Conservation (phyloP, 345 rosid genomes). For the Murraya paniculata region DNA sequence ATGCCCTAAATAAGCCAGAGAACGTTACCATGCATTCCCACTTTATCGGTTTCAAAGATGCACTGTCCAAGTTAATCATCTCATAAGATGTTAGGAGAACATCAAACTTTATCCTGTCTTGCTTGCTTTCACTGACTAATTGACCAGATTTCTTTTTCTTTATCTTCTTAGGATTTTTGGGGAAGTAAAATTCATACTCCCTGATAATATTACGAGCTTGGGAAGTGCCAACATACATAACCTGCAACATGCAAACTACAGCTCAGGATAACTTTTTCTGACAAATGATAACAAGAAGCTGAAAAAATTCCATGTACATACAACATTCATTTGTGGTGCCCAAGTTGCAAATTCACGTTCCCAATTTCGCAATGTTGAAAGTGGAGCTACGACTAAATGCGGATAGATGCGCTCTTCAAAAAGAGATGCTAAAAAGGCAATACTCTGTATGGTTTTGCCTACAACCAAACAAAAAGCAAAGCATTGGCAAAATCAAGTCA, state of each 20-base stretch:
- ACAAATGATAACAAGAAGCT: constrained; percentile 1
- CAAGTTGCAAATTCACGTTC: constrained; percentile 97
- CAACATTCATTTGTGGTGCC: constrained; percentile 99
- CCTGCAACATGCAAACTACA: constrained; percentile 40
- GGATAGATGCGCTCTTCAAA: constrained; percentile 59
- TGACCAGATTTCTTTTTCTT: constrained; percentile 95
- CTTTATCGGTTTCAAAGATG: constrained; percentile 81
- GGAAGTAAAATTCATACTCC: constrained; percentile 88
- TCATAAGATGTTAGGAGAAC: constrained; percentile 98
- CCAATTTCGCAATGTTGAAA: constrained; percentile 97
- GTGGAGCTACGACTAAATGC: constrained; percentile 98
- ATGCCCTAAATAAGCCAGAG: constrained; percentile 10
- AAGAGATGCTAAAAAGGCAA: constrained; percentile 96
- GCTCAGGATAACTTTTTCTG: constrained; percentile 5
- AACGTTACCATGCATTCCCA: constrained; percentile 97
- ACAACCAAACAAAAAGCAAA: constrained; percentile 24
- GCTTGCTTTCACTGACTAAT: constrained; percentile 71
- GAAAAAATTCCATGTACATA: constrained; percentile 37
- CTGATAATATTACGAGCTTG: constrained; percentile 88
- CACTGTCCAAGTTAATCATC: constrained; percentile 86
- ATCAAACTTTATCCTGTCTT: constrained; percentile 95
- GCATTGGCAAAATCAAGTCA: constrained; percentile 3
- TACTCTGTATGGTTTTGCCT: constrained; percentile 99
- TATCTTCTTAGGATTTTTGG: constrained; percentile 66
- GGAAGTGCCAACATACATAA: constrained; percentile 90